Percentiles rank a stretch among this genome's conserved stretches.
Conservation (phyloP, 148 eudicot species). For the Tetragonia tetragonoides region DNA sequence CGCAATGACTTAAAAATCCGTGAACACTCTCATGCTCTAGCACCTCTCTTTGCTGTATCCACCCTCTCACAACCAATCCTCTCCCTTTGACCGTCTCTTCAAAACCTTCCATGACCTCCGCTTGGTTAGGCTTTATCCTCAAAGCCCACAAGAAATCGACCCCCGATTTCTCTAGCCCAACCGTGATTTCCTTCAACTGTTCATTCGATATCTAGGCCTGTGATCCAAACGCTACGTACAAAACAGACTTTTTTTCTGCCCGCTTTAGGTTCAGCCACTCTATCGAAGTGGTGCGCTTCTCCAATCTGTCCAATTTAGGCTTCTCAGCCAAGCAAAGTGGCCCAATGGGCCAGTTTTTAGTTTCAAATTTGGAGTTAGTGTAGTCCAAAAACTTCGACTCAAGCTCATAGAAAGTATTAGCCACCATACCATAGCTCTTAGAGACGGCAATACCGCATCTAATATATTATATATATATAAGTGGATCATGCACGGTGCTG, state of each 20-base stretch:
- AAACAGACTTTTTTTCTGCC: constrained; percentile 27
- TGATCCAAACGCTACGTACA: constrained; percentile 62
- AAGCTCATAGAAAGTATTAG: constrained; percentile 53
- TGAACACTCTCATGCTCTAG: constrained; percentile 35
- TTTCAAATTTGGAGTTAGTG: constrained; percentile 16
- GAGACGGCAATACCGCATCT: neutral
- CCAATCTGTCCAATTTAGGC: neutral
- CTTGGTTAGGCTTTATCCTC: constrained; percentile 25
- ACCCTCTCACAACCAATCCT: constrained; percentile 48
- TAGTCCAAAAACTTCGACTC: constrained; percentile 39
- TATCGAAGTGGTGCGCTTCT: constrained; percentile 32
- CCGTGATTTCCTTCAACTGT: constrained; percentile 40
- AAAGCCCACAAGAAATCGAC: constrained; percentile 57
- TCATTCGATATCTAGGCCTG: constrained; percentile 44
- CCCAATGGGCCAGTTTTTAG: constrained; percentile 44
- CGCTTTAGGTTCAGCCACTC: constrained; percentile 44
- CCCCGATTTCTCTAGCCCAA: constrained; percentile 42
- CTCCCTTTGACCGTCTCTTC: constrained; percentile 40
- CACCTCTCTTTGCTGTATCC: constrained; percentile 59
- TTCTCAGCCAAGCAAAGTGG: constrained; percentile 42
- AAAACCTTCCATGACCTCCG: constrained; percentile 26
- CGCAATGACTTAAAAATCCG: constrained; percentile 67
- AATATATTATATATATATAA: too few relatives aligned
- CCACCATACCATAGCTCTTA: constrained; percentile 39
- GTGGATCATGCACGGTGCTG: too few relatives aligned